A percentile compares a stretch with the other conserved stretches of the same genome.
Conservation (phyloP, 257 asterid genomes). For the Thymus quinquecostatus region DNA sequence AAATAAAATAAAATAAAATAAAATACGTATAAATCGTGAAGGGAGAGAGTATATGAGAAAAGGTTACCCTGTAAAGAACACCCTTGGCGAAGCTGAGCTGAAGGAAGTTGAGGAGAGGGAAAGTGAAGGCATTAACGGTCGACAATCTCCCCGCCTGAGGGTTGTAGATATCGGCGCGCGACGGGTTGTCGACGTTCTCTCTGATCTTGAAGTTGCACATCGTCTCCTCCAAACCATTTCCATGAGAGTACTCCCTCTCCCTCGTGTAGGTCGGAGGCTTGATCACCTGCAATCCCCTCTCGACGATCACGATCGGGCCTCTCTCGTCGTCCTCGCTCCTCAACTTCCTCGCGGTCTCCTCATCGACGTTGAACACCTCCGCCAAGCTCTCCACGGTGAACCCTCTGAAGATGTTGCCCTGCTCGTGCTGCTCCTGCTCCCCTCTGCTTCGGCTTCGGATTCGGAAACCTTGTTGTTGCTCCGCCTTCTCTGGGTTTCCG, state of each 20-base stretch:
- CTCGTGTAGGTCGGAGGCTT: constrained; percentile 44
- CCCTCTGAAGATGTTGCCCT: constrained; percentile 50
- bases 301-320: constrained; percentile 41
- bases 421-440: constrained; percentile 24
- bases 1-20: no score
- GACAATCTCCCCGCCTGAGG: constrained; percentile 65
- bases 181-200: constrained; percentile 49
- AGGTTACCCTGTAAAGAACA: constrained; percentile 54
- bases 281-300: constrained; percentile 51
- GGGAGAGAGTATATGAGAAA: no score
- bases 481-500: constrained; percentile 46
- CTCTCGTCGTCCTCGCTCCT: constrained; percentile 47
- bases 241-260: constrained; percentile 24
- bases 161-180: constrained; percentile 67
- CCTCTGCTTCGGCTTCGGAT: neutral
- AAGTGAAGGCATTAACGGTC: constrained; percentile 57
- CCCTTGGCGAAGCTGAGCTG: constrained; percentile 67
- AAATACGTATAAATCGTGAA: no score
- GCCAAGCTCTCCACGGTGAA: constrained; percentile 29
- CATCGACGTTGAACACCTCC: constrained; percentile 42
- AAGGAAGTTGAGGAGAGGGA: constrained; percentile 62
- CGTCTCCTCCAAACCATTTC: constrained; percentile 76
- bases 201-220: constrained; percentile 52
- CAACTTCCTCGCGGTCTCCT: constrained; percentile 50
- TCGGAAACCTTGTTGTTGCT: constrained; percentile 10